Base-by-base conservation (phyloP, 78 protist genomes). In the Planoprotostelium fungivorum region DNA sequence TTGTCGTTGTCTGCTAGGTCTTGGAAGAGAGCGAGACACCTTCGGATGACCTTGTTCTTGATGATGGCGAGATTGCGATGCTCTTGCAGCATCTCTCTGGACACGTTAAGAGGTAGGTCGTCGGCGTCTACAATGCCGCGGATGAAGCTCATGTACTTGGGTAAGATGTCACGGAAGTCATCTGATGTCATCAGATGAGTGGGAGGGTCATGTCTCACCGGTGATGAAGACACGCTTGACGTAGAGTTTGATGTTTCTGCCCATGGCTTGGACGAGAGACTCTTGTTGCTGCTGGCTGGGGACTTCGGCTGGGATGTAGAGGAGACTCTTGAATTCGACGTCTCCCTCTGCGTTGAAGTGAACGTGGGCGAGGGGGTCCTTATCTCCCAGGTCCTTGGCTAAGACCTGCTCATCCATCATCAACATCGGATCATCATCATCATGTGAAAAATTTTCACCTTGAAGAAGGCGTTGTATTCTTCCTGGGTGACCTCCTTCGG, bases 61-160 rank as follows among this genome's bases (percentile, higher is more conserved):
- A 99, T 98, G 87, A 90, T 85, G 35, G 86, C 86, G 89, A 97
- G 51, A 84, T 87, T 89, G 37, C 86, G 63, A 95, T 37, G 39
- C 89, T 97, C 94, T 95, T 98, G 99, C 37, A 99, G 96, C 73
- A 94, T 96, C 93, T 99, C 99, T 29, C 99, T 97, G 35, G 99
- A 96, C 0, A 99, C 99, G 94, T 99, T 98, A 84, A 99, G 95
- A 83, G 99, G 99, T 37, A 99, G 89, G 88, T 98, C 99, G 83
- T 99, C 99, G 23, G 98, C 91, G 89, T 99, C 99, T 35, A 99
- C 98, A 34, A 99, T 94, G 37, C 99, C 99, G 36, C 89, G 89
- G 87, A 99, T 38, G 95, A 99, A 99, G 35, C 85, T 1, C 28
- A 99, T 96, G 97, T 98, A 99, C 35, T 91, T 87, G 63, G 99